Percentiles rank a stretch among this genome's conserved stretches.
These are phyloP conservation scores for Pleurotus pulmonarius DNA, from an alignment of 768 basidiomycete species.

Conservation along the genomic window DNA sequence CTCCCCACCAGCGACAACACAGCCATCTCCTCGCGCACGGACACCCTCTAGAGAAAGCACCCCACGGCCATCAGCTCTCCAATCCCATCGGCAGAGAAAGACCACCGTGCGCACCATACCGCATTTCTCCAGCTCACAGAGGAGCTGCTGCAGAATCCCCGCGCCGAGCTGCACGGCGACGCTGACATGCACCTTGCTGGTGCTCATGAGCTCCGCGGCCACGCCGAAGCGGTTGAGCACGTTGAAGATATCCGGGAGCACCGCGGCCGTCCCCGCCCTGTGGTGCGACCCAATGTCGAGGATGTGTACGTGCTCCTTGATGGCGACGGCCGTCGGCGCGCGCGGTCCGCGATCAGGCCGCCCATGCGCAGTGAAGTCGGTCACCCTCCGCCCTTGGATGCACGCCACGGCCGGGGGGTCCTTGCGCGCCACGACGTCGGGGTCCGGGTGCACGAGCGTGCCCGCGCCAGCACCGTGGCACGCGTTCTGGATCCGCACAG, in stretches of 20 bases:
- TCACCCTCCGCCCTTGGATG: neutral
- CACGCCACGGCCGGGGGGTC: conserved; percentile 14
- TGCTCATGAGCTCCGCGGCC: conserved; percentile 95
- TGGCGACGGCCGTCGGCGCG: conserved; percentile 92
- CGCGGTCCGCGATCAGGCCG: conserved; percentile 21
- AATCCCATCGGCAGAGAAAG: neutral
- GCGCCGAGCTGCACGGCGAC: conserved; percentile 73
- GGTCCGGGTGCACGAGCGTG: conserved; percentile 86
- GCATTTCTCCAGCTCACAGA: conserved; percentile 73
- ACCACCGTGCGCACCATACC: conserved; percentile 58
- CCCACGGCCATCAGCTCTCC: neutral
- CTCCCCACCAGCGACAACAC: conserved; percentile 98
- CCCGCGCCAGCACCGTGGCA: conserved; percentile 86
- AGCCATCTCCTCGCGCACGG: conserved; percentile 80
- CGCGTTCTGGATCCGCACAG: conserved; percentile 97
- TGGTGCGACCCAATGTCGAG: conserved; percentile 93
- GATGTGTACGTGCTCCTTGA: conserved; percentile 91
- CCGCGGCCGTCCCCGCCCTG: conserved; percentile 95
- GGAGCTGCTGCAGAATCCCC: conserved; percentile 64
- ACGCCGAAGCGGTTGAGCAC: conserved; percentile 89
- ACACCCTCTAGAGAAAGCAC: conserved; percentile 42
- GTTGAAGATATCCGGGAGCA: conserved; percentile 89
- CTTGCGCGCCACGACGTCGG: conserved; percentile 41
- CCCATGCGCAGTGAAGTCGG: conserved; percentile 11
- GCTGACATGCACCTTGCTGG: conserved; percentile 95